Conservation (phyloP, 306 rosid species). For the Neltuma alba region DNA sequence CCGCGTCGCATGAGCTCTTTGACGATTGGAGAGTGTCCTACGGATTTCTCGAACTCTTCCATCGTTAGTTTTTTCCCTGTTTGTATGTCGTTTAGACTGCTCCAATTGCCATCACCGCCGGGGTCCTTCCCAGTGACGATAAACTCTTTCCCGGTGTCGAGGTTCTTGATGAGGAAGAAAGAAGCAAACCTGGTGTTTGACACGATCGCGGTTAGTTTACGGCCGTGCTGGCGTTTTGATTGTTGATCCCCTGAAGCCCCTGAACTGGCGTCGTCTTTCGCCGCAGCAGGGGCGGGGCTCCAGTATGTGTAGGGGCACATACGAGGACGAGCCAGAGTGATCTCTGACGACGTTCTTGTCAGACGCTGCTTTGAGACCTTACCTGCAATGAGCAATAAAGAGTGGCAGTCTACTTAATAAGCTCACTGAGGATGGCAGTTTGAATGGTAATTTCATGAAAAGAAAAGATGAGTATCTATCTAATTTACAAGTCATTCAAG, state of each 20-base stretch:
- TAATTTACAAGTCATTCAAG: too few relatives aligned
- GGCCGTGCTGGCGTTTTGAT: not conserved
- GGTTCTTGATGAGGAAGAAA: conserved; percentile 69
- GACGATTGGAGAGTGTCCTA: conserved; percentile 70
- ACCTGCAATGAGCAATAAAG: conserved; percentile 23
- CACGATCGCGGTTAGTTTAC: not conserved
- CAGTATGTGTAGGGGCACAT: conserved; percentile 14
- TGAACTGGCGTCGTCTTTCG: not conserved
- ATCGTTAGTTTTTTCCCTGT: conserved; percentile 80
- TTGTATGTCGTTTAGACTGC: conserved; percentile 66
- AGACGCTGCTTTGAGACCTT: conserved; percentile 65
- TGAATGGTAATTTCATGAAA: too few relatives aligned
- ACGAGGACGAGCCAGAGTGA: conserved; percentile 38
- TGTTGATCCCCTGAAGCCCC: not conserved
- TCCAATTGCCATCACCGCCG: conserved; percentile 73
- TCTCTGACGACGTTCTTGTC: conserved; percentile 50
- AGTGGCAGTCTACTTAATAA: too few relatives aligned
- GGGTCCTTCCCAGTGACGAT: conserved; percentile 59
- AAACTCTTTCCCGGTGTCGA: conserved; percentile 85
- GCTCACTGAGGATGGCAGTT: too few relatives aligned
- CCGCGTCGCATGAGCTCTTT: conserved; percentile 73
- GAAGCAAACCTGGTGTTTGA: conserved; percentile 47
- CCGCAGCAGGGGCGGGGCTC: not conserved
- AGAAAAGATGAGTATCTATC: too few relatives aligned
- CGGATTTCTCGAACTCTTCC: conserved; percentile 81